Evolutionary conservation across 345 rosid species (phyloP).

Genomic region (Citrus cavaleriei): DNA sequence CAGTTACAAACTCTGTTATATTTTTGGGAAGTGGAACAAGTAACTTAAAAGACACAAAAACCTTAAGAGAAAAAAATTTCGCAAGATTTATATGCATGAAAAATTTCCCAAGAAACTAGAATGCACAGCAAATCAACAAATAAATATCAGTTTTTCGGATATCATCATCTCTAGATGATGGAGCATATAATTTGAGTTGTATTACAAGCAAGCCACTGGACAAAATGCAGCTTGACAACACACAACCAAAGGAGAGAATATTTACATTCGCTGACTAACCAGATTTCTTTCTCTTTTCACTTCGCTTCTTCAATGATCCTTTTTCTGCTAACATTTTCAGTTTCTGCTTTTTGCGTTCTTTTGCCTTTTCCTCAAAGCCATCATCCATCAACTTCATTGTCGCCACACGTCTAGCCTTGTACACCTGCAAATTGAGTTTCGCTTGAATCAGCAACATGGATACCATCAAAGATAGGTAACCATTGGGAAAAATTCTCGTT

Average conservation of each 20-base stretch:
- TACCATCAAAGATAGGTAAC: neutral
- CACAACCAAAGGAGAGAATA: neutral
- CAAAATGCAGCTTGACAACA: neutral
- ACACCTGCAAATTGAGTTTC: constrained; percentile 44
- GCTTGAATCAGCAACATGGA: neutral
- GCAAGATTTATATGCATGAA: too few species aligned
- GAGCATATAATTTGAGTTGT: neutral
- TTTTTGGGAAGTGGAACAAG: too few species aligned
- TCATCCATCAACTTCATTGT: constrained; percentile 86
- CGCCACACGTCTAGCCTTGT: constrained; percentile 84
- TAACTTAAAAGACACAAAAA: too few species aligned
- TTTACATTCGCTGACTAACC: neutral
- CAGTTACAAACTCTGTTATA: too few species aligned
- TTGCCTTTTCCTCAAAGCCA: constrained; percentile 78
- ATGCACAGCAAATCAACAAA: too few species aligned
- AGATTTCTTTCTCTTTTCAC: constrained; percentile 26
- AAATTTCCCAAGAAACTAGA: too few species aligned
- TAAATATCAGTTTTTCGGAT: too few species aligned
- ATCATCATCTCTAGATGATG: neutral
- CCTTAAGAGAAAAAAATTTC: too few species aligned
- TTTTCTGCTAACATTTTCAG: constrained; percentile 54
- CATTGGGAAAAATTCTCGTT: neutral
- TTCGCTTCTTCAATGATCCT: constrained; percentile 51
- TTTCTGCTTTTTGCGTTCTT: constrained; percentile 69
- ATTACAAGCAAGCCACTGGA: neutral